phyloP scores from a whole-genome alignment of 768 basidiomycete species.

The Rossbeevera mucosa region DNA sequence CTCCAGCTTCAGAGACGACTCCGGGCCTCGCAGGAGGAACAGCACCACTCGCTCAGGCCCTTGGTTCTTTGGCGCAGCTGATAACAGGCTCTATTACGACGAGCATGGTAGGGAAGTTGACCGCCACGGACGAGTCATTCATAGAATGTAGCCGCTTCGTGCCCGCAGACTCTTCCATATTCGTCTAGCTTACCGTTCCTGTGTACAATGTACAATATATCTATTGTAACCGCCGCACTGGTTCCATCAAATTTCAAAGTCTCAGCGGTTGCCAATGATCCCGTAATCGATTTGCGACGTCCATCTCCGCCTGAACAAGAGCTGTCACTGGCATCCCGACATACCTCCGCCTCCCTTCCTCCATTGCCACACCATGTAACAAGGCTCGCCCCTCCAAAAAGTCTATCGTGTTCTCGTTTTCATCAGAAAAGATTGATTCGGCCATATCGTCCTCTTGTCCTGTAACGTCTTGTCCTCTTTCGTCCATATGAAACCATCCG shows the following conservation, averaged over 20 bases:
- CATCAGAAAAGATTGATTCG: conserved; percentile 1
- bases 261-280: conserved; percentile 67
- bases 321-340: conserved; percentile 24
- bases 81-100: conserved; percentile 18
- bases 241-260: conserved; percentile 30
- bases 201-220: too few species aligned
- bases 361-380: conserved; percentile 37
- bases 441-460: neutral
- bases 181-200: neutral
- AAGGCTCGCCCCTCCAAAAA: conserved; percentile 55
- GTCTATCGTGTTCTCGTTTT: conserved; percentile 6
- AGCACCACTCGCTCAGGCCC: conserved; percentile 18
- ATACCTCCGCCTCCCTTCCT: conserved; percentile 4
- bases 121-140: conserved; percentile 20
- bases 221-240: conserved; percentile 1
- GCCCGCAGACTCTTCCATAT: neutral
- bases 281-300: conserved; percentile 53
- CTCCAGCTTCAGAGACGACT: conserved; percentile 19
- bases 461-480: neutral
- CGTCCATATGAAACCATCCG: neutral
- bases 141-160: conserved; percentile 19
- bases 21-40: conserved; percentile 16
- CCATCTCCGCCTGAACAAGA: conserved; percentile 49
- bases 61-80: conserved; percentile 18
- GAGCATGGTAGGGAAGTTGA: conserved; percentile 28